Conservation (phyloP, 1,284 basidiomycete species). For the Apiotrichum sp. region DNA sequence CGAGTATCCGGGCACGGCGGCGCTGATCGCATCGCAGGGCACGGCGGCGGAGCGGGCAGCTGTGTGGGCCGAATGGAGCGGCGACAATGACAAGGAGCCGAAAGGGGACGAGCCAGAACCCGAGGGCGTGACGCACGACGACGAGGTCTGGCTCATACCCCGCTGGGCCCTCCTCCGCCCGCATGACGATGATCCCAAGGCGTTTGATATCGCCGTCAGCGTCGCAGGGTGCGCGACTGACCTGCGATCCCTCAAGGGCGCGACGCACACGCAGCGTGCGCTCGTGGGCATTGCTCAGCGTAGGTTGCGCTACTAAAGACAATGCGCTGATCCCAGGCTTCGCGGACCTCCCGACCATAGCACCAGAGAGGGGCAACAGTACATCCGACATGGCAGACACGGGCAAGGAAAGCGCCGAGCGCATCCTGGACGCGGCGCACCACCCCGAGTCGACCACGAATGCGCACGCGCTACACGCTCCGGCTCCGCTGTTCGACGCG, state of each 20-base stretch:
- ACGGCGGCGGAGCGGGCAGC: neutral
- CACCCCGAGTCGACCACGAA: neutral
- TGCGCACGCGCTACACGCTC: neutral
- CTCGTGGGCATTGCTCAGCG: neutral
- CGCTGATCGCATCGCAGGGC: neutral
- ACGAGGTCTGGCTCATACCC: neutral
- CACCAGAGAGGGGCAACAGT: too few species aligned
- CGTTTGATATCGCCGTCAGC: neutral
- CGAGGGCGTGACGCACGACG: neutral
- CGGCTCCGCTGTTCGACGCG: neutral
- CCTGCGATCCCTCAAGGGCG: neutral
- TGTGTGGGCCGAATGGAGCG: neutral
- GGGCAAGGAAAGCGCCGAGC: neutral
- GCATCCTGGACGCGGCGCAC: neutral
- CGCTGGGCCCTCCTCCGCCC: neutral
- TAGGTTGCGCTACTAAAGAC: neutral
- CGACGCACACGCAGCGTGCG: neutral
- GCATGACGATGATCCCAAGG: neutral
- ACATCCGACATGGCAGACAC: too few species aligned
- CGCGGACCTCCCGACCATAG: neutral
- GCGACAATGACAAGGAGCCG: too few species aligned
- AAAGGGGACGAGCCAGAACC: neutral
- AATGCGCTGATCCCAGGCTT: neutral
- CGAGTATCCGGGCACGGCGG: neutral
- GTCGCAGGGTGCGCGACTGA: neutral